Percentiles rank a stretch among this genome's conserved stretches.
Evolutionary conservation across 2,329 filamentous ascomycete genomes (phyloP).

Genomic region (Calonectria honghensis): DNA sequence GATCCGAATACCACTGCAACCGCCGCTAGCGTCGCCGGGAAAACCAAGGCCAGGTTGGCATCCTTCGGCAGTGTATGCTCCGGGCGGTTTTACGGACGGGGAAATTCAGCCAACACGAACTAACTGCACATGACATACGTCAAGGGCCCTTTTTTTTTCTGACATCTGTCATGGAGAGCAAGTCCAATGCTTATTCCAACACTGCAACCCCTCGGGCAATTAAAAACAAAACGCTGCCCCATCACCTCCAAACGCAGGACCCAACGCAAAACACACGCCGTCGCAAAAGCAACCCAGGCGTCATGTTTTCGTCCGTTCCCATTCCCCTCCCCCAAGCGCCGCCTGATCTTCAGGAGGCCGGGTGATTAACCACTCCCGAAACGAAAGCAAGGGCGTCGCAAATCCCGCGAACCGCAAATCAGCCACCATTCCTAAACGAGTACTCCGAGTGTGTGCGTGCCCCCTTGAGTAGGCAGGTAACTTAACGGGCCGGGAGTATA

Average conservation of each 20-base stretch:
- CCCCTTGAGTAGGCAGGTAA: slow-evolving; percentile 18
- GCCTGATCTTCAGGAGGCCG: slow-evolving; percentile 17
- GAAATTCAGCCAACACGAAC: neutral
- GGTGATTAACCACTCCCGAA: slow-evolving; percentile 15
- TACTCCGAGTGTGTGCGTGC: slow-evolving; percentile 11
- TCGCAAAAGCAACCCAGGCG: slow-evolving; percentile 1
- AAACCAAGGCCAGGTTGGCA: slow-evolving; percentile 15
- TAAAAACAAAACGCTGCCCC: neutral
- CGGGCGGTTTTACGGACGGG: slow-evolving; percentile 15
- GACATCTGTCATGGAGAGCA: neutral
- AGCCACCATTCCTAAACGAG: slow-evolving; percentile 32
- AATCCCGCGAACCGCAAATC: slow-evolving; percentile 15
- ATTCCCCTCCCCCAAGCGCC: neutral
- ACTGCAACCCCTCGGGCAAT: neutral
- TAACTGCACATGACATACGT: neutral
- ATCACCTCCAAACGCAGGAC: neutral
- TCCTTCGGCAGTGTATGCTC: slow-evolving; percentile 14
- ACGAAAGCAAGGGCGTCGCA: slow-evolving; percentile 12
- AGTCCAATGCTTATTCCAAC: neutral
- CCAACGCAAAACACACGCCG: slow-evolving; percentile 10
- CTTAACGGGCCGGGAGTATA: too few species aligned
- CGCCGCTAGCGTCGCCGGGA: slow-evolving; percentile 1
- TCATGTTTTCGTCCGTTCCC: slow-evolving; percentile 9
- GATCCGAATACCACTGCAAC: slow-evolving; percentile 24
- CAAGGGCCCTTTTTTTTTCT: neutral